A percentile compares a stretch with the other conserved stretches of the same genome.
These are phyloP conservation scores for Ogataea salicorniae DNA, from an alignment of 805 yeast species.

Conservation along the genomic window DNA sequence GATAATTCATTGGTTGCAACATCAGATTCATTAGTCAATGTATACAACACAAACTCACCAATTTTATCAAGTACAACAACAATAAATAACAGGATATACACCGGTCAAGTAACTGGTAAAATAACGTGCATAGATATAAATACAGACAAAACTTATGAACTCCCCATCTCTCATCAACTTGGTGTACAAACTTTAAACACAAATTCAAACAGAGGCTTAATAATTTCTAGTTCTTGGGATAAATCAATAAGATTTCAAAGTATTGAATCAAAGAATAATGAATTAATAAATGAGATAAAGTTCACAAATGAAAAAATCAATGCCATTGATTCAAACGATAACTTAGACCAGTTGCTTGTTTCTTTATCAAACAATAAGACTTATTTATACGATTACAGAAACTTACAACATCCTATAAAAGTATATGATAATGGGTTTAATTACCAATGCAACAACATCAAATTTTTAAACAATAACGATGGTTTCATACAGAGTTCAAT, in stretches of 20 bases:
- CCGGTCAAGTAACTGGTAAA: slow-evolving; percentile 52
- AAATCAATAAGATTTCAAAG: slow-evolving; percentile 46
- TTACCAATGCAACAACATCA: slow-evolving; percentile 56
- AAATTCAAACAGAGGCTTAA: slow-evolving; percentile 24
- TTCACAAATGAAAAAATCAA: slow-evolving; percentile 47
- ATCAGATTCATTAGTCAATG: background rate
- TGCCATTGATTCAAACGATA: slow-evolving; percentile 47
- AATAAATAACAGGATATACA: slow-evolving; percentile 5
- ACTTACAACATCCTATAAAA: slow-evolving; percentile 7
- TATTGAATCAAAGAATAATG: slow-evolving; percentile 19
- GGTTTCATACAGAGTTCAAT: slow-evolving; percentile 68
- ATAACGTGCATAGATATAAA: slow-evolving; percentile 48
- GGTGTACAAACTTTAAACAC: slow-evolving; percentile 36
- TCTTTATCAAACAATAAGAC: slow-evolving; percentile 50
- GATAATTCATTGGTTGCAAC: background rate
- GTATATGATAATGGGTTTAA: slow-evolving; percentile 27
- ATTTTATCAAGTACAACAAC: slow-evolving; percentile 8
- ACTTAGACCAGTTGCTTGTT: slow-evolving; percentile 37
- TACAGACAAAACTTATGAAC: slow-evolving; percentile 10
- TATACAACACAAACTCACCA: background rate
- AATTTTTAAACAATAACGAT: slow-evolving; percentile 46
- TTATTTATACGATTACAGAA: slow-evolving; percentile 46
- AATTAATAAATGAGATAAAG: slow-evolving; percentile 8
- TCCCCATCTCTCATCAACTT: slow-evolving; percentile 30
- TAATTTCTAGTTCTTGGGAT: slow-evolving; percentile 63